Evolutionary conservation across 495 filamentous ascomycete species (phyloP).

Genomic region (Lasiosphaeria hispida): DNA sequence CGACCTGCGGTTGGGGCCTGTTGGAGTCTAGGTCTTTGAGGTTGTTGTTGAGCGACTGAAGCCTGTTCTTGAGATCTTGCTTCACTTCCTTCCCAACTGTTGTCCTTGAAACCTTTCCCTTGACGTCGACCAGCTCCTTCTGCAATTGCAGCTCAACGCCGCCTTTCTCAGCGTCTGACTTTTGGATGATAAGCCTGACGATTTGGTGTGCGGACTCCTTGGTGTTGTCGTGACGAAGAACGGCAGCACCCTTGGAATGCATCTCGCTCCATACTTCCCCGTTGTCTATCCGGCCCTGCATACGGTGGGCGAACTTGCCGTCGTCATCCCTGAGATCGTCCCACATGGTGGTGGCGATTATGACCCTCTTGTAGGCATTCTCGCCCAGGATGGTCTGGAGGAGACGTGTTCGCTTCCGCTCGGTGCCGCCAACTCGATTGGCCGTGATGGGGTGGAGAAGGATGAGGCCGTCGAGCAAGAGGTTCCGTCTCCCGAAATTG

Average conservation of each 20-base stretch:
- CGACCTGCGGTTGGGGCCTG: too few relatives aligned
- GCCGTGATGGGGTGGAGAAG: background rate
- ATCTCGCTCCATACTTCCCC: constrained; percentile 4
- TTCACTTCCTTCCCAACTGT: too few relatives aligned
- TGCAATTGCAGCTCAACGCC: too few relatives aligned
- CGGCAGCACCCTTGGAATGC: background rate
- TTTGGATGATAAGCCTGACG: too few relatives aligned
- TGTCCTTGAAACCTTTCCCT: too few relatives aligned
- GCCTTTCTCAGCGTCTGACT: too few relatives aligned
- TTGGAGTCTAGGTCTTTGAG: too few relatives aligned
- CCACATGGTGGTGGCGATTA: constrained; percentile 6
- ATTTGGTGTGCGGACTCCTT: too few relatives aligned
- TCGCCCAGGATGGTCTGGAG: constrained; percentile 2
- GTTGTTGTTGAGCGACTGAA: too few relatives aligned
- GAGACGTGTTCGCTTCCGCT: background rate
- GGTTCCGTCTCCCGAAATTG: background rate
- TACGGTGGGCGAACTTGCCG: background rate
- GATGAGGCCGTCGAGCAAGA: constrained; percentile 3
- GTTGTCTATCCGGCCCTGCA: background rate
- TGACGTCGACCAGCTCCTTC: too few relatives aligned
- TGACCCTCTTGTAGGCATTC: background rate
- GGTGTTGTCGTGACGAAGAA: constrained; percentile 7
- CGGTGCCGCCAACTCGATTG: background rate
- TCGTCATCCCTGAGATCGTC: background rate
- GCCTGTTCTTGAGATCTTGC: too few relatives aligned